Evolutionary conservation across 495 filamentous ascomycete species (phyloP).

Genomic region (Talaromyces borbonicus): DNA sequence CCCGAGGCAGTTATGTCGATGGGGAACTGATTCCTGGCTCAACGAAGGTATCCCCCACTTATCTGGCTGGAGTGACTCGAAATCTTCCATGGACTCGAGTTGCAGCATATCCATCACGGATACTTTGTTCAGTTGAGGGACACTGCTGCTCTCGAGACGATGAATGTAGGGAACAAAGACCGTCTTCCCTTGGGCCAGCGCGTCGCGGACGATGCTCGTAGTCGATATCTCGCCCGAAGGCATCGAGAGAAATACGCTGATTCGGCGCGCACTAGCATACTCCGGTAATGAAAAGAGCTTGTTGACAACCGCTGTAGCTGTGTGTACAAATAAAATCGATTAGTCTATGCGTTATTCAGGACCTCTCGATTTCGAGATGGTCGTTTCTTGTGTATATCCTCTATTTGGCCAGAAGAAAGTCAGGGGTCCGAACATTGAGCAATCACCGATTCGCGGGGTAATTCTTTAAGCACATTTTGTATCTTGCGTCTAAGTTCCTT

Average conservation of each 20-base stretch:
- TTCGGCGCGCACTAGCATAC: conserved; percentile 59
- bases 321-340: neutral
- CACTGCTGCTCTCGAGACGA: conserved; percentile 32
- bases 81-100: conserved; percentile 62
- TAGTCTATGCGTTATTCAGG: no score
- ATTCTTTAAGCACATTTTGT: conserved; percentile 47
- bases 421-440: conserved; percentile 53
- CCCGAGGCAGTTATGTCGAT: conserved; percentile 60
- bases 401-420: neutral
- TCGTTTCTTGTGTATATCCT: no score
- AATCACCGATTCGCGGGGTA: conserved; percentile 47
- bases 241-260: conserved; percentile 93
- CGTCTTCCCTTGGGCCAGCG: conserved; percentile 62
- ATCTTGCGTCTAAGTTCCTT: conserved; percentile 61
- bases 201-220: conserved; percentile 67
- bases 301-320: conserved; percentile 50
- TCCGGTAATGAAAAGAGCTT: conserved; percentile 50
- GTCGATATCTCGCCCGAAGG: conserved; percentile 76
- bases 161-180: conserved; percentile 90
- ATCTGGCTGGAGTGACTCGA: conserved; percentile 62
- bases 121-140: conserved; percentile 29
- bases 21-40: conserved; percentile 45
- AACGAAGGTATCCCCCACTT: conserved; percentile 89
- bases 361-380: no score
- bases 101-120: conserved; percentile 91